phyloP scores from a whole-genome alignment of 2,329 filamentous ascomycete species.

The Aureobasidium sp. region DNA sequence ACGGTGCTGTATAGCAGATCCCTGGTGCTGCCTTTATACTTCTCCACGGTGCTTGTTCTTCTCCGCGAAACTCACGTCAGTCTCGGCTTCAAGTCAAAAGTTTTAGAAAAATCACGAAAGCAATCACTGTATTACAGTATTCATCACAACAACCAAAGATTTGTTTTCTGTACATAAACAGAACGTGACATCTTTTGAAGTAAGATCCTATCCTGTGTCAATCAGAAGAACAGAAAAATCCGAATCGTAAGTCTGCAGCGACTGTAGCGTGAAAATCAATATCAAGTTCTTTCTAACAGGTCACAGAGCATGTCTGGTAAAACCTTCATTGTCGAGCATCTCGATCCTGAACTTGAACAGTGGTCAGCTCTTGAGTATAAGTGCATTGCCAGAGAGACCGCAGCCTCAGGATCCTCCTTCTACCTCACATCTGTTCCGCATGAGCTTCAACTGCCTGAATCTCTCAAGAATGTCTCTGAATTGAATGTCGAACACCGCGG shows the following conservation, averaged over 20 bases:
- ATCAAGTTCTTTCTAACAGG: background rate
- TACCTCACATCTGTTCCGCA: slow-evolving; percentile 73
- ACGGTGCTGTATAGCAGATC: background rate
- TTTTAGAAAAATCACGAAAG: background rate
- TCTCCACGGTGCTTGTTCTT: slow-evolving; percentile 4
- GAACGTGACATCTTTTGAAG: too few relatives aligned
- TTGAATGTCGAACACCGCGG: slow-evolving; percentile 64
- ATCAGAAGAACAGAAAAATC: background rate
- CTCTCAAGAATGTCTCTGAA: slow-evolving; percentile 52
- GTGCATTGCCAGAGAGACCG: slow-evolving; percentile 76
- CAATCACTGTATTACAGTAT: background rate
- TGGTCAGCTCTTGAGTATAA: slow-evolving; percentile 95
- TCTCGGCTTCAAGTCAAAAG: background rate
- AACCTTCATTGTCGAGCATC: slow-evolving; percentile 91
- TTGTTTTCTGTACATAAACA: background rate
- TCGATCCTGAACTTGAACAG: slow-evolving; percentile 85
- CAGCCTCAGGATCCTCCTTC: slow-evolving; percentile 59
- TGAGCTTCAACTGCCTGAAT: slow-evolving; percentile 52
- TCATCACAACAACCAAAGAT: background rate
- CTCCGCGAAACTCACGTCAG: background rate
- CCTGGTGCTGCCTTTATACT: background rate
- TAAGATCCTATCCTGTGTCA: too few relatives aligned
- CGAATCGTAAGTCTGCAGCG: background rate
- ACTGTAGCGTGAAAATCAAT: background rate
- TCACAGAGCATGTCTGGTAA: slow-evolving; percentile 28